Evolutionary conservation across 495 filamentous ascomycete genomes (phyloP).

Genomic region (Aspergillus leporis): DNA sequence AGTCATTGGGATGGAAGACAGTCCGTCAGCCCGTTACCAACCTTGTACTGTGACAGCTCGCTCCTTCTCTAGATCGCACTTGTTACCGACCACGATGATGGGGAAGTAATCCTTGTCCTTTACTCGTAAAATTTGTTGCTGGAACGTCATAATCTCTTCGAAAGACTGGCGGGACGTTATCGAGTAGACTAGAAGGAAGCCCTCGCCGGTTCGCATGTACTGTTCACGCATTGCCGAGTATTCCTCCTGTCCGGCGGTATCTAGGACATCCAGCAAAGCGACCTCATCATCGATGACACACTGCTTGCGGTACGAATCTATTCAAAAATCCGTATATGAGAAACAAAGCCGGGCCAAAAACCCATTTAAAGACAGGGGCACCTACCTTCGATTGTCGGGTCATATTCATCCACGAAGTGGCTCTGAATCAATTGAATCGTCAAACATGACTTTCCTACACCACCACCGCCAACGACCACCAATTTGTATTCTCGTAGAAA

Average conservation of each 20-base stretch:
- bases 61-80: conserved; percentile 94
- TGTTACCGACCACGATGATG: conserved; percentile 99
- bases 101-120: conserved; percentile 99
- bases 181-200: conserved; percentile 95
- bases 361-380: neutral
- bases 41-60: conserved; percentile 88
- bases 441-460: conserved; percentile 98
- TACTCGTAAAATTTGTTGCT: conserved; percentile 96
- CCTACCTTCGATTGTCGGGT: conserved; percentile 98
- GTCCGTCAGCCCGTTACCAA: conserved; percentile 45
- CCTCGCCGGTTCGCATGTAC: conserved; percentile 99
- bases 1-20: neutral
- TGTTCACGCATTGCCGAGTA: conserved; percentile 99
- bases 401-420: conserved; percentile 99
- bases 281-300: conserved; percentile 98
- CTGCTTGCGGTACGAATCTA: conserved; percentile 99
- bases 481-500: conserved; percentile 99
- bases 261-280: conserved; percentile 93
- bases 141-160: conserved; percentile 96
- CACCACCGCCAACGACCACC: conserved; percentile 96
- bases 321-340: conserved; percentile 19
- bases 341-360: conserved; percentile 1
- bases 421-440: conserved; percentile 99
- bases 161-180: conserved; percentile 97
- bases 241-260: conserved; percentile 98